Base-by-base conservation (phyloP, 352 stramenopile genomes). In the Globisporangium recalcitrans region DNA sequence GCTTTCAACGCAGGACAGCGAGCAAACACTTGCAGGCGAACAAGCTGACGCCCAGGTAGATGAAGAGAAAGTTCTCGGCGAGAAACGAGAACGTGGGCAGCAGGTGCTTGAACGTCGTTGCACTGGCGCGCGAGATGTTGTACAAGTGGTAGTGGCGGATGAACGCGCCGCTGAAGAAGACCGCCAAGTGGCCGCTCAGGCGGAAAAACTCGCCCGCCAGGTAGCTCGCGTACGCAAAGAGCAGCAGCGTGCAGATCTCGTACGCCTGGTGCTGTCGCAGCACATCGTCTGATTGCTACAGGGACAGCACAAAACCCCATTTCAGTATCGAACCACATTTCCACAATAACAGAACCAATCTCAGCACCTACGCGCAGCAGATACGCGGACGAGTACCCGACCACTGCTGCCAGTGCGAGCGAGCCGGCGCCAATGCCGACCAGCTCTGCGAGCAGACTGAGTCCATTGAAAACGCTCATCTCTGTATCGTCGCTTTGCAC, bases 171-270 rank as follows among this genome's bases (percentile, higher is more conserved):
- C 76, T 89, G 61, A 96, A 94, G 31, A 96, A 78, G 52, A 96
- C 89, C 0, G 83, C 85, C n/a, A 97, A 80, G 56, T 96, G 92
- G 26, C 89, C 87, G 34, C 72, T 84, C 11, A 85, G 59, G 21
- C 70, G 38, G 38, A 65, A 74, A 9, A 73, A 38, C 26, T 82
- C 67, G 22, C 49, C 70, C 1, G 74, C 62, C 27, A 87, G 47
- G 53, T 80, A 78, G 53, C 67, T 77, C 14, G 68, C 70, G 56
- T 81, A 81, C 24, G 71, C 52, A 0, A 70, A 81, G 16, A 81
- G 58, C 31, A 81, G 48, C n/a, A 81, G 60, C 44, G 87, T 87
- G 21, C 77, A 87, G 47, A 90, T 87, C 67, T 90, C 80, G 63
- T 88, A 90, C 22, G 63, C 76, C n/a, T 79, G 74, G 53, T 90